Base-by-base conservation (phyloP, 2,329 filamentous ascomycete genomes). In the Botrytis squamosa region DNA sequence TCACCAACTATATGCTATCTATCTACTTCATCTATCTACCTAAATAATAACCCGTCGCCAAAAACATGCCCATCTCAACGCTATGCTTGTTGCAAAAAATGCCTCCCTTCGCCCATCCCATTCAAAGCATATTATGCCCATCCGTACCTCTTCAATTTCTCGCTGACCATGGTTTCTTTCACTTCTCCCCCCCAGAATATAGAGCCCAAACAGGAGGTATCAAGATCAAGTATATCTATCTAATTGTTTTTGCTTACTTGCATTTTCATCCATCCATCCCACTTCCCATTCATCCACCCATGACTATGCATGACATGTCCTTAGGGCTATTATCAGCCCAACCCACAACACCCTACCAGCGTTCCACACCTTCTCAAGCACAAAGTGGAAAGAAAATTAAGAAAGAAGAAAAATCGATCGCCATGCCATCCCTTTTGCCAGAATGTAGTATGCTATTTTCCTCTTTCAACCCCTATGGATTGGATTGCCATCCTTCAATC, bases 181-280 rank as follows among this genome's bases (percentile, higher is more conserved):
- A 55, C 33, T 55, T 55, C 64, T 52, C 14, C 25, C 46, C 46
- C 42, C 25, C 38, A n/a, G 46, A 55, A 29, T 9, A 29, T 57
- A 29, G n/a, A 29, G 33, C 22, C 25, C 18, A 18, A n/a, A 70
- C 44, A 60, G 49, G 67, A 68, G 49, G 44, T 62, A 42, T 44
- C 57, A 68, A 68, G 52, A 60, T 68, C 63, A 72, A 68, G 71
- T 68, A 72, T 68, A 72, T 68, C 70, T 72, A 72, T 72, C 60
- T 71, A 71, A 63, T 44, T 66, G 25, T 55, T 42, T 25, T 40
- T 72, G 65, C 57, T 65, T 60, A 57, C 20, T 29, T 42, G 52
- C 52, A 57, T 57, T 67, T 33, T n/a, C 36, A 57, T 40, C 52
- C 52, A 29, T 38, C 64, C 60, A 44, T 59, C 52, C n/a, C 52